Percentiles rank a stretch among this genome's conserved stretches.
phyloP scores from a whole-genome alignment of 805 yeast species.

The Yarrowia sp. region DNA sequence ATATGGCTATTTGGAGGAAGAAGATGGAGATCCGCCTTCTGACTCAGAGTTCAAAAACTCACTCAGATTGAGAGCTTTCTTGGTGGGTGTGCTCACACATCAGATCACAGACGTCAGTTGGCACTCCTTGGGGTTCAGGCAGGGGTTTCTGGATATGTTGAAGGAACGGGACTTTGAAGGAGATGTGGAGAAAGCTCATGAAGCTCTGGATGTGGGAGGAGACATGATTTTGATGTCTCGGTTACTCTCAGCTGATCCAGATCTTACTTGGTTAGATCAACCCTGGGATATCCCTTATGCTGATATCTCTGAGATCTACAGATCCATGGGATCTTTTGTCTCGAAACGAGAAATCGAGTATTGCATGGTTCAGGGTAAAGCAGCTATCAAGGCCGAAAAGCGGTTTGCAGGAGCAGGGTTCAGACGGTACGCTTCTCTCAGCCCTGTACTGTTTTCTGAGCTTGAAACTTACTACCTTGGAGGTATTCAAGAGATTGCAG shows the following conservation, averaged over 20 bases:
- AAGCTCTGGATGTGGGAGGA: constrained; percentile 58
- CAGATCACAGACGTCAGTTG: constrained; percentile 65
- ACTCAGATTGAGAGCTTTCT: constrained; percentile 49
- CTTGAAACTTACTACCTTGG: constrained; percentile 53
- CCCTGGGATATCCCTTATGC: constrained; percentile 44
- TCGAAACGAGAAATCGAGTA: constrained; percentile 18
- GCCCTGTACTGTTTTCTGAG: constrained; percentile 47
- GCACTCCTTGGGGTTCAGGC: constrained; percentile 58
- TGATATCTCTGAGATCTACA: constrained; percentile 46
- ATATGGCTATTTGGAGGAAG: constrained; percentile 30
- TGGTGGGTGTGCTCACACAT: constrained; percentile 59
- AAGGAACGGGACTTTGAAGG: constrained; percentile 56
- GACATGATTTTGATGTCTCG: constrained; percentile 53
- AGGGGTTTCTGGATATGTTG: constrained; percentile 55
- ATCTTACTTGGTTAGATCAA: constrained; percentile 35
- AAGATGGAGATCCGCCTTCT: background rate
- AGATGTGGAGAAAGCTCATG: constrained; percentile 50
- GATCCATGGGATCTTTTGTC: constrained; percentile 40
- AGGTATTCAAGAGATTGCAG: constrained; percentile 50
- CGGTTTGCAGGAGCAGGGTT: constrained; percentile 38
- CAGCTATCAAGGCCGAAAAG: constrained; percentile 52
- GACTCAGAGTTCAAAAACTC: constrained; percentile 32
- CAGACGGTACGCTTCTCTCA: constrained; percentile 40
- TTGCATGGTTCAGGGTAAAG: constrained; percentile 56
- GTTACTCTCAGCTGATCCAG: constrained; percentile 38